phyloP scores from a whole-genome alignment of 1,139 yeast genomes.

The Lodderomyces margitis region DNA sequence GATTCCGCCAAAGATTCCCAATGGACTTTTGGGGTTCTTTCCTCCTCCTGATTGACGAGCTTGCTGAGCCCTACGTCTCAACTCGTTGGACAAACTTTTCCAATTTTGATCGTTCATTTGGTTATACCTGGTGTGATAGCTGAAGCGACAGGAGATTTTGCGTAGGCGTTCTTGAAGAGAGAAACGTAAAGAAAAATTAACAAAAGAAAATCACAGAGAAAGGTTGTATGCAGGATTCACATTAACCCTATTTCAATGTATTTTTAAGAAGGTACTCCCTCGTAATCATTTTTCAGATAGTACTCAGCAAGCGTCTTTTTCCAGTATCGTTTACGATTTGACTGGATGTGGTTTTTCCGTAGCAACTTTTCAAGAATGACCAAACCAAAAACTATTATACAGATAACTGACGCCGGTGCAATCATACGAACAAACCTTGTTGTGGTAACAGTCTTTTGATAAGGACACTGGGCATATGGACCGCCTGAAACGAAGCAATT shows the following conservation, averaged over 20 bases:
- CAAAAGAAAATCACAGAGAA: neutral
- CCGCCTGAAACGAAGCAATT: slow-evolving; percentile 91
- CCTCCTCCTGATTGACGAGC: slow-evolving; percentile 24
- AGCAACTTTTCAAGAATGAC: slow-evolving; percentile 37
- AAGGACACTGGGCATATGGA: slow-evolving; percentile 75
- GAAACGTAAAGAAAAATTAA: neutral
- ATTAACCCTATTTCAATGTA: slow-evolving; percentile 18
- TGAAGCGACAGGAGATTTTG: neutral
- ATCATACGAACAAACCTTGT: slow-evolving; percentile 62
- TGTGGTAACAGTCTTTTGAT: slow-evolving; percentile 52
- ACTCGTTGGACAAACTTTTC: slow-evolving; percentile 64
- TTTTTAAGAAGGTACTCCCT: slow-evolving; percentile 51
- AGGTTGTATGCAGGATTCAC: slow-evolving; percentile 2
- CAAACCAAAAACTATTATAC: slow-evolving; percentile 45
- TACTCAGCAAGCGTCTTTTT: slow-evolving; percentile 34
- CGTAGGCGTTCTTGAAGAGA: neutral
- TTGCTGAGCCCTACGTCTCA: slow-evolving; percentile 63
- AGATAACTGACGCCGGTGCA: slow-evolving; percentile 64
- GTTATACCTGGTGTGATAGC: neutral
- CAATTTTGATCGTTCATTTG: slow-evolving; percentile 57
- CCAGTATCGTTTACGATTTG: slow-evolving; percentile 44
- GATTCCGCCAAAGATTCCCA: slow-evolving; percentile 68
- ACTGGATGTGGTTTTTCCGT: slow-evolving; percentile 37
- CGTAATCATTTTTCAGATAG: slow-evolving; percentile 38
- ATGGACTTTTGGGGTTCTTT: slow-evolving; percentile 48